A percentile compares a stretch with the other conserved stretches of the same genome.
These are phyloP conservation scores for Syzygium grande DNA, from an alignment of 345 rosid species.

Conservation along the genomic window DNA sequence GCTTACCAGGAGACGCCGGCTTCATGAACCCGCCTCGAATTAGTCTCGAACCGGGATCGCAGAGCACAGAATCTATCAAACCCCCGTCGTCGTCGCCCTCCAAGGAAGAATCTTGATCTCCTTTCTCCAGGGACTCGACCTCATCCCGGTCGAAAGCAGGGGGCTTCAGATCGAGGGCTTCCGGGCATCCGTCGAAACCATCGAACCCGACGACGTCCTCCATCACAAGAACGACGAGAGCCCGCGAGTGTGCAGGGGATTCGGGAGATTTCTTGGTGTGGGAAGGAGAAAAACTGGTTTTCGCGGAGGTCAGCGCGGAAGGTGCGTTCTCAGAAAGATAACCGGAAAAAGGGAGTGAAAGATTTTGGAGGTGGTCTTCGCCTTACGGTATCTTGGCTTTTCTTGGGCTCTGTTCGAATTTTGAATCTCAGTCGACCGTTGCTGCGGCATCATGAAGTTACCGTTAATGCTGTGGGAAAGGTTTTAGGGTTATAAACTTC, in stretches of 20 bases:
- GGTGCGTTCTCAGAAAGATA: not conserved
- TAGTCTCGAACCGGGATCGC: constrained; percentile 63
- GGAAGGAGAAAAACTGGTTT: not conserved
- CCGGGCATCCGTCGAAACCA: not conserved
- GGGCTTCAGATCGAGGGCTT: not conserved
- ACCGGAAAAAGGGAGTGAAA: not conserved
- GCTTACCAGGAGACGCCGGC: constrained; percentile 41
- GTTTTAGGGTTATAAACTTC: not conserved
- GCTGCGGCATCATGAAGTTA: not conserved
- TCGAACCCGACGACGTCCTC: not conserved
- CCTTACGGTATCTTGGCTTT: not conserved
- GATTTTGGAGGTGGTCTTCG: not conserved
- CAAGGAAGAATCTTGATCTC: constrained; percentile 21
- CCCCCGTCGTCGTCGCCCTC: constrained; percentile 25
- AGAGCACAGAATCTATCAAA: constrained; percentile 50
- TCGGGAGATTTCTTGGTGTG: not conserved
- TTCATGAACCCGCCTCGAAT: constrained; percentile 44
- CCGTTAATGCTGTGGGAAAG: not conserved
- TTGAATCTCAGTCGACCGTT: not conserved
- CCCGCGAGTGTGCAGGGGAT: not conserved
- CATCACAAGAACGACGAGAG: not conserved
- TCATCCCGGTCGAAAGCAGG: constrained; percentile 18
- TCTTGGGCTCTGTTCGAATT: not conserved
- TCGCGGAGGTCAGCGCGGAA: not conserved
- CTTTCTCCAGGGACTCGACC: constrained; percentile 17